These are phyloP conservation scores for Neostapfia colusana DNA, from an alignment of 176 grass and related monocot genomes.

Conservation along the genomic window DNA sequence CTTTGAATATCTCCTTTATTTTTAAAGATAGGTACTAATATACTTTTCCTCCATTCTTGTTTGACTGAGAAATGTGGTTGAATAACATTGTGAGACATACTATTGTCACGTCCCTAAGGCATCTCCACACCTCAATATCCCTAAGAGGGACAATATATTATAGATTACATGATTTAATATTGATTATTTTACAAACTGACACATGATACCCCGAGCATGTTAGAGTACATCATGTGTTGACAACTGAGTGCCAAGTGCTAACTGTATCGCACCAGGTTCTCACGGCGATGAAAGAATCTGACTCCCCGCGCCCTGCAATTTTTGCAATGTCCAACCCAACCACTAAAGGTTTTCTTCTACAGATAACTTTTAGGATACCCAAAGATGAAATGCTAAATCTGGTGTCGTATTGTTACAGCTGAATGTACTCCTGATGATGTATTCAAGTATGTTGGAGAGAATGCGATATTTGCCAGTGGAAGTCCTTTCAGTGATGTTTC, in stretches of 20 bases:
- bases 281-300: constrained; percentile 89
- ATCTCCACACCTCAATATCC: too few species aligned
- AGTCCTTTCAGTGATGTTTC: constrained; percentile 81
- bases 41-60: too few species aligned
- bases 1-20: too few species aligned
- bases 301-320: constrained; percentile 80
- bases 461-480: constrained; percentile 95
- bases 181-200: not conserved
- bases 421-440: constrained; percentile 93
- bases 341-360: constrained; percentile 57
- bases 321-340: constrained; percentile 99
- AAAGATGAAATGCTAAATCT: constrained; percentile 32
- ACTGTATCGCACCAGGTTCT: constrained; percentile 65
- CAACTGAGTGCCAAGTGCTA: constrained; percentile 22
- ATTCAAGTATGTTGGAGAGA: constrained; percentile 86
- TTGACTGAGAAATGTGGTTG: too few species aligned
- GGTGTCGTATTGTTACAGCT: constrained; percentile 52
- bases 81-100: too few species aligned
- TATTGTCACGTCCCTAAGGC: too few species aligned
- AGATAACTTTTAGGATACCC: constrained; percentile 7
- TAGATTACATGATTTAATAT: too few species aligned
- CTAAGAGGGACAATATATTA: too few species aligned
- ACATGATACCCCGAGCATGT: not conserved
- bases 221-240: constrained; percentile 19
- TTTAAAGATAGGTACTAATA: too few species aligned